phyloP scores from a whole-genome alignment of 805 yeast genomes.

The Pichia eremophila region DNA sequence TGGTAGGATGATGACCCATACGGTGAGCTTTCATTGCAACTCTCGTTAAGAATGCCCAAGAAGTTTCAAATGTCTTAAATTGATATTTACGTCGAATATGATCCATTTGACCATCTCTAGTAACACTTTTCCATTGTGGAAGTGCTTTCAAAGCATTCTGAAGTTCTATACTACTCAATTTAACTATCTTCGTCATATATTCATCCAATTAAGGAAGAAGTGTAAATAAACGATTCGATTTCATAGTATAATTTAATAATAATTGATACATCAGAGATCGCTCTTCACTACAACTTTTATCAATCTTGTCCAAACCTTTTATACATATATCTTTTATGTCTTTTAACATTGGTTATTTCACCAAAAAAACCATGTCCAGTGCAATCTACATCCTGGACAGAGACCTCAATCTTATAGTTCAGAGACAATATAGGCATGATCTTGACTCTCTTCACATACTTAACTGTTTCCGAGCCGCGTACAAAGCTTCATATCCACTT shows the following conservation, averaged over 20 bases:
- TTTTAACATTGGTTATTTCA: constrained; percentile 15
- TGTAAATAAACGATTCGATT: background rate
- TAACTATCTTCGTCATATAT: background rate
- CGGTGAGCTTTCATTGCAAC: constrained; percentile 50
- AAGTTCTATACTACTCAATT: background rate
- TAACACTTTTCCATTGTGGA: constrained; percentile 6
- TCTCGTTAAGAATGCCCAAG: constrained; percentile 57
- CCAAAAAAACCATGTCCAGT: constrained; percentile 23
- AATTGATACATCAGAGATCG: too few relatives aligned
- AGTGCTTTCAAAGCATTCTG: constrained; percentile 7
- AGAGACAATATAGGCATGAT: constrained; percentile 28
- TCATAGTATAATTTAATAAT: background rate
- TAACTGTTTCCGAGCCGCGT: constrained; percentile 23
- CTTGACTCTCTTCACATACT: constrained; percentile 17
- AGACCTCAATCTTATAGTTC: constrained; percentile 21
- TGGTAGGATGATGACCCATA: constrained; percentile 63
- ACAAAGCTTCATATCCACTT: constrained; percentile 4
- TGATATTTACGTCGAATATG: constrained; percentile 23
- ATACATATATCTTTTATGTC: too few relatives aligned
- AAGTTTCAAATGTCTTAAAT: constrained; percentile 41
- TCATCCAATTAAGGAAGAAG: background rate
- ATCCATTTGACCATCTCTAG: background rate
- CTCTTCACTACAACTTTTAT: too few relatives aligned
- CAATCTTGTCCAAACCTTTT: too few relatives aligned
- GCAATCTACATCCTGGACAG: constrained; percentile 29